Conservation (phyloP, 768 basidiomycete species). For the Phlebiopsis gigantea region DNA sequence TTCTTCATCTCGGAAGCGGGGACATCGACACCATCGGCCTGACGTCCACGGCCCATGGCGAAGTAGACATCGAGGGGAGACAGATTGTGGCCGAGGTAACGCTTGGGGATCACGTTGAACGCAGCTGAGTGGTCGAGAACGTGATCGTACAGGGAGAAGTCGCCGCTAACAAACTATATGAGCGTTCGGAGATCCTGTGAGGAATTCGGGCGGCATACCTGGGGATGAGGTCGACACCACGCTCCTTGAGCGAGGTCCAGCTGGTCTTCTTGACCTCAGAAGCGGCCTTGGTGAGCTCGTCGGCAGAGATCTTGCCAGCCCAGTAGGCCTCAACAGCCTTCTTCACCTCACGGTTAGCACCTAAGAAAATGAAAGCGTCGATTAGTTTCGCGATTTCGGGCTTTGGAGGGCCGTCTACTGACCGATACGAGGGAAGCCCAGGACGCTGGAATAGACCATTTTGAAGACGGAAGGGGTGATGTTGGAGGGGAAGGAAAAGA, state of each 20-base stretch:
- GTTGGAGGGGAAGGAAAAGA: conserved; percentile 17
- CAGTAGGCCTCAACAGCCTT: conserved; percentile 99
- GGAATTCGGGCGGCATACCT: conserved; percentile 52
- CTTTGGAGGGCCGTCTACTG: conserved; percentile 10
- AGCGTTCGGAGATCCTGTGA: conserved; percentile 7
- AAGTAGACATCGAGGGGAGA: conserved; percentile 94
- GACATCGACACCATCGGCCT: conserved; percentile 91
- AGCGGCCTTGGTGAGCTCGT: conserved; percentile 83
- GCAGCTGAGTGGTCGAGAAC: conserved; percentile 94
- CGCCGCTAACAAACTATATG: conserved; percentile 59
- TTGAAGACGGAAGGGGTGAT: conserved; percentile 15
- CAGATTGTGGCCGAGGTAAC: conserved; percentile 82
- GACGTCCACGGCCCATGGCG: conserved; percentile 98
- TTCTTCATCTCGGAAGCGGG: conserved; percentile 99
- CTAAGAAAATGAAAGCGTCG: conserved; percentile 32
- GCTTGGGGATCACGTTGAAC: conserved; percentile 95
- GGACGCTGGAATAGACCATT: conserved; percentile 47
- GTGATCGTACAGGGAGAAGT: conserved; percentile 98
- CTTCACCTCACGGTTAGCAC: conserved; percentile 92
- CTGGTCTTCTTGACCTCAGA: conserved; percentile 82
- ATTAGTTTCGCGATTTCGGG: background rate
- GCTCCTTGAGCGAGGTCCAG: conserved; percentile 82
- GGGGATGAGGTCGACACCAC: conserved; percentile 86
- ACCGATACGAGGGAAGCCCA: conserved; percentile 59
- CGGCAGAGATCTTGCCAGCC: conserved; percentile 85